Evolutionary conservation across 768 basidiomycete genomes (phyloP).

Genomic region (Tylopilus balloui): DNA sequence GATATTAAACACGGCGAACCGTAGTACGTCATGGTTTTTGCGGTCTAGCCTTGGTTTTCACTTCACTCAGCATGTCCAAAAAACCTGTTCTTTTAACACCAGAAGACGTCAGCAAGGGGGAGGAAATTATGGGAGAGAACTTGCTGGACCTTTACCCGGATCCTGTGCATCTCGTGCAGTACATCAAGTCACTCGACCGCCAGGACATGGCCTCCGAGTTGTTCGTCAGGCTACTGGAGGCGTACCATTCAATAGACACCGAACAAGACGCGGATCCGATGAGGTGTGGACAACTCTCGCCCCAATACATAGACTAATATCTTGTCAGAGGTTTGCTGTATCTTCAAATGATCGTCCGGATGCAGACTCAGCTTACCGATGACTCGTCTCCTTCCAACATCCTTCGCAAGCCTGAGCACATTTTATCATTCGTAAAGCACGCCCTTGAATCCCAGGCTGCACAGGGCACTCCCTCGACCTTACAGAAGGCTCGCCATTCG

Average conservation of each 20-base stretch:
- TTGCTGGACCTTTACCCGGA: constrained; percentile 71
- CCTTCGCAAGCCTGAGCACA: constrained; percentile 57
- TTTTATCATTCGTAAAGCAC: constrained; percentile 80
- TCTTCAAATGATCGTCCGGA: constrained; percentile 76
- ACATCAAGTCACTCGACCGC: constrained; percentile 62
- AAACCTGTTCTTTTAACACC: constrained; percentile 49
- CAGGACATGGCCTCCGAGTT: constrained; percentile 67
- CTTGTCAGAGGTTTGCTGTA: constrained; percentile 57
- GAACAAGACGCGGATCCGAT: constrained; percentile 20
- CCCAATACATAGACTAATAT: constrained; percentile 2
- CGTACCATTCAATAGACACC: constrained; percentile 44
- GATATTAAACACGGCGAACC: constrained; percentile 38
- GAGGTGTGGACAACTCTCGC: constrained; percentile 14
- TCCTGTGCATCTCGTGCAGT: constrained; percentile 61
- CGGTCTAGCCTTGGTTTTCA: neutral
- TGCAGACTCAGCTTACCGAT: constrained; percentile 65
- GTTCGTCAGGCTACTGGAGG: constrained; percentile 70
- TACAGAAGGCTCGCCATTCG: constrained; percentile 3
- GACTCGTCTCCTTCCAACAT: constrained; percentile 54
- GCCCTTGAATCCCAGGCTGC: constrained; percentile 49
- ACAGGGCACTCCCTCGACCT: neutral
- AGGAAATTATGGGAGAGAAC: constrained; percentile 42
- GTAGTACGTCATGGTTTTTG: constrained; percentile 37
- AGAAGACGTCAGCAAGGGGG: constrained; percentile 38
- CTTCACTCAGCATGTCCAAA: constrained; percentile 17